These are phyloP conservation scores for Claviceps citrina DNA, from an alignment of 2,329 filamentous ascomycete genomes.

Conservation along the genomic window DNA sequence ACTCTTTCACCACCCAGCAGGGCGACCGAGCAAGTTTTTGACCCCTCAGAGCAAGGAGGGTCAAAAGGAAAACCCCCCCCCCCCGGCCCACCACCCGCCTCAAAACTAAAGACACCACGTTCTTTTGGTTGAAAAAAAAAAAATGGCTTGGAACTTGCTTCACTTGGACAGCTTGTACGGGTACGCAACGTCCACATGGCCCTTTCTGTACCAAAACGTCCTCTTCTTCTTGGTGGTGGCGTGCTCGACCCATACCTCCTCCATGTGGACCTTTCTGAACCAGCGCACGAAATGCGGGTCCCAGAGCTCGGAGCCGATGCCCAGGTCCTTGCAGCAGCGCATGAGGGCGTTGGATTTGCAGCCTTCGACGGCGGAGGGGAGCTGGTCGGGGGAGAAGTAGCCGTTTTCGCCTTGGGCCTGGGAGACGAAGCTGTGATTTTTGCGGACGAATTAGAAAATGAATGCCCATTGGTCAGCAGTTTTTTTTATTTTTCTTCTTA, in stretches of 20 bases:
- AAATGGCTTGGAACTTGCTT: too few relatives aligned
- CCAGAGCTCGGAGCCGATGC: constrained; percentile 90
- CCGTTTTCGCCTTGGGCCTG: constrained; percentile 89
- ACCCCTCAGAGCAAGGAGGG: too few relatives aligned
- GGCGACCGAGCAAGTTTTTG: too few relatives aligned
- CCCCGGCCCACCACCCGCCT: too few relatives aligned
- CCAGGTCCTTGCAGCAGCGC: constrained; percentile 95
- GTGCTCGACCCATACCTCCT: constrained; percentile 85
- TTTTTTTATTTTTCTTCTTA: too few relatives aligned
- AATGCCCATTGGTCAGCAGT: too few relatives aligned
- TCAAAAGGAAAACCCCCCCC: too few relatives aligned
- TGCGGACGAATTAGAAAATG: neutral
- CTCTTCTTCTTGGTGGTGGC: constrained; percentile 71
- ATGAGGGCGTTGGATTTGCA: constrained; percentile 97
- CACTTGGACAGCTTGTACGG: constrained; percentile 34
- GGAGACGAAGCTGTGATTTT: constrained; percentile 57
- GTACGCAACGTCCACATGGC: constrained; percentile 53
- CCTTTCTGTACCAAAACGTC: constrained; percentile 72
- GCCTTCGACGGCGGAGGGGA: constrained; percentile 88
- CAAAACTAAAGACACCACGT: too few relatives aligned
- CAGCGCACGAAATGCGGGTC: constrained; percentile 79
- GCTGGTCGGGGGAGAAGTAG: constrained; percentile 79
- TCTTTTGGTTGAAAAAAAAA: too few relatives aligned
- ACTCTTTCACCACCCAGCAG: too few relatives aligned
- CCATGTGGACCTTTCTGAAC: constrained; percentile 60